A percentile compares a stretch with the other conserved stretches of the same genome.
These are phyloP conservation scores for Stellera chamaejasme DNA, from an alignment of 345 rosid species.

Conservation along the genomic window DNA sequence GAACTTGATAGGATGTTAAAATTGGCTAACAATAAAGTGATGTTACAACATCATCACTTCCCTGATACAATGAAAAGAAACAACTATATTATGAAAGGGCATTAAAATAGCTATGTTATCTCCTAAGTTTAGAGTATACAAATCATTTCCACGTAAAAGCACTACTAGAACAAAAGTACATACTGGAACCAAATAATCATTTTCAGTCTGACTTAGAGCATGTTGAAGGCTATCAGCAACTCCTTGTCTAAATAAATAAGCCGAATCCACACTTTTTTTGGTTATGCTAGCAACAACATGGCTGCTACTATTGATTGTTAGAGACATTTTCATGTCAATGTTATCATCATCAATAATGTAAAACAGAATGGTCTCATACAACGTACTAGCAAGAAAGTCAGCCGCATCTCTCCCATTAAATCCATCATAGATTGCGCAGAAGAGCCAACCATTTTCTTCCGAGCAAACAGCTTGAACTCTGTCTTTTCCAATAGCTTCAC, in stretches of 20 bases:
- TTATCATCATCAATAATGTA: conserved; percentile 14
- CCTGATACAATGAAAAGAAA: no score
- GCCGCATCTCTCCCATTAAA: no score
- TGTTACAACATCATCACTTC: no score
- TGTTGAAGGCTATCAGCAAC: conserved; percentile 70
- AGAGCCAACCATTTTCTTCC: conserved; percentile 90
- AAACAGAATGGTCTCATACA: no score
- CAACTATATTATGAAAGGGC: no score
- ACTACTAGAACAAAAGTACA: conserved; percentile 87
- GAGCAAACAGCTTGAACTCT: conserved; percentile 98
- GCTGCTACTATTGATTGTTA: conserved; percentile 4
- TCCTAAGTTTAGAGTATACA: conserved; percentile 75
- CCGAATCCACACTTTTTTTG: conserved; percentile 11
- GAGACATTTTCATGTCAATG: neutral
- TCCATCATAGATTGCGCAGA: conserved; percentile 22
- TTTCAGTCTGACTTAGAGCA: conserved; percentile 75
- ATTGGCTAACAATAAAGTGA: no score
- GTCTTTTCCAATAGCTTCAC: conserved; percentile 99
- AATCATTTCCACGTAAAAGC: conserved; percentile 67
- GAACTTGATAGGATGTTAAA: no score
- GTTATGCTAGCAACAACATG: conserved; percentile 3
- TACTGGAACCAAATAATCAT: conserved; percentile 57
- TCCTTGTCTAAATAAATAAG: conserved; percentile 48
- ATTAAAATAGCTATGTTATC: conserved; percentile 82
- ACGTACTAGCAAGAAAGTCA: no score